Evolutionary conservation across 2,329 filamentous ascomycete genomes (phyloP), one percentile per base, ranked within the genome.

Genomic region (Aspergillus ibericus): DNA sequence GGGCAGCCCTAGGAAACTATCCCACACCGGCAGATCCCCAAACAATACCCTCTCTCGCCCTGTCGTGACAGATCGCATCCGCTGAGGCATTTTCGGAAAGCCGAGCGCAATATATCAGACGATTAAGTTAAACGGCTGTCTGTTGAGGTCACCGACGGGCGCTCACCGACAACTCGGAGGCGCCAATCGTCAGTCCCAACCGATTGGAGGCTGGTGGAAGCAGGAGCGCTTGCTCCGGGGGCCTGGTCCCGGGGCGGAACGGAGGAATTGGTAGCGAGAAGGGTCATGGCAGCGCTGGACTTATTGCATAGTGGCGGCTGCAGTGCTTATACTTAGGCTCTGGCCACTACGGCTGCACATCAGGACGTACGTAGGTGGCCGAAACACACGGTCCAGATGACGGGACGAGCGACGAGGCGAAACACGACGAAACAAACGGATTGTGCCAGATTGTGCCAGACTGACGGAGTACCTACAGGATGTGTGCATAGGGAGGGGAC

Each of bases 301-400:
- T 53, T 53, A 53, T 53, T 53, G 51, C 51, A 53, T 53, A 42
- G 51, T 53, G 51, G 51, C 51, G 42, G 51, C 51, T 34, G 51
- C 51, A 44, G 38, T 40, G 51, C 9, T 32, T 48, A 48, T 29
- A 42, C 38, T 42, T 42, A 42, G 44, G 13, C 44, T 48, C 44
- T 29, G 44, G 27, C n/a, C 44, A n/a, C n/a, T 48, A 29, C 44
- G 44, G n/a, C 38, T 42, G 38, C 38, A 47, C 42, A 12, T 16
- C 20, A n/a, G 22, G 25, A 48, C 18, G n/a, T 48, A 48, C 44
- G 25, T 29, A 29, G 25, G 44, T 32, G 44, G 44, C 25, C 44
- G 44, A 48, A 48, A 48, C 44, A 48, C 44, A 48, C 44, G 44
- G 22, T 48, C 44, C 22, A 48, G 6, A 29, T 29, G 44, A 47